Evolutionary conservation across 1,284 basidiomycete species (phyloP), one percentile per base, ranked within the genome.

Genomic region (Tylopilus sp.): DNA sequence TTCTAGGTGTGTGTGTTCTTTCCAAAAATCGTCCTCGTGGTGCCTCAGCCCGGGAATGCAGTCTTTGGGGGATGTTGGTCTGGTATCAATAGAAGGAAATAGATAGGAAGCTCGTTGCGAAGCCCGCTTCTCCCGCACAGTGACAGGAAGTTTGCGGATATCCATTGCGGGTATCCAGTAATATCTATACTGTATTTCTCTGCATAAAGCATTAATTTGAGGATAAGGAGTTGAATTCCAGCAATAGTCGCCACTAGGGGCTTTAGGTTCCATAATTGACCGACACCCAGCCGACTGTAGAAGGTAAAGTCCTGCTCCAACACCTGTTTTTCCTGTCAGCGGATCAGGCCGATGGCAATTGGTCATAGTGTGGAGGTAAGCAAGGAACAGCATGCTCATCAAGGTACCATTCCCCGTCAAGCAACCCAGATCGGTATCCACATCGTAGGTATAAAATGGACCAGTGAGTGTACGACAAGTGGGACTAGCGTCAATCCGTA

Each of bases 281-380:
- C 57, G 60, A 33, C 64, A 74, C 4, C 57, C 50, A 6, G 74
- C 67, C 6, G 73, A 74, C 4, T 52, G 52, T 10, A 79, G 56
- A 31, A 72, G 64, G 24, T 56, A 51, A 17, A 79, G 59, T 7
- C 77, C 77, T 50, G 77, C 71, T 48, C 77, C 72, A 2, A 69
- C 74, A 4, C 79, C 80, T 0, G 75, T 77, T 24, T 65, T 70
- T 10, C 67, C 58, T 0, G 74, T 76, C 19, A 81, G 61, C 5
- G 75, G 76, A 55, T 81, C 79, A 6, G 74, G 68, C 4, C 75
- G 66, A 32, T 67, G 67, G 2, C 6, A 7, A 44, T 71, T 71
- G 0, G 74, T 78, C 13, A 74, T 32, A 5, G 75, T 74, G 39
- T 81, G 78, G 11, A 81, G 64, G 41, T 74, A 71, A 0, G 72